Percentiles rank a stretch among this genome's conserved stretches.
Conservation (phyloP, 1,284 basidiomycete genomes). For the Irpex rosettiformis region DNA sequence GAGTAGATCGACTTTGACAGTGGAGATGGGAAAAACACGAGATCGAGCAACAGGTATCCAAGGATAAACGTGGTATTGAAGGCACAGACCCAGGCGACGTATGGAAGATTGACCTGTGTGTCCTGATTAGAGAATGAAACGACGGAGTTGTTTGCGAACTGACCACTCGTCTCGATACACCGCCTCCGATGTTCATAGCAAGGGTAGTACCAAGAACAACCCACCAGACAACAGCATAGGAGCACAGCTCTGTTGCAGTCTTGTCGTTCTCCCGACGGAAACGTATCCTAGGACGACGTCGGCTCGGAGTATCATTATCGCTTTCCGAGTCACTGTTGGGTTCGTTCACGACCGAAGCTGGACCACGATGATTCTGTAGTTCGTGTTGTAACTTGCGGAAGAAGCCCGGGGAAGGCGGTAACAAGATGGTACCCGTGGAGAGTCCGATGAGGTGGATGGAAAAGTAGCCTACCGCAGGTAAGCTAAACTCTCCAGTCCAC, state of each 20-base stretch:
- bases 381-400: slow-evolving; percentile 43
- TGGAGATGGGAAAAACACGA: slow-evolving; percentile 56
- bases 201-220: slow-evolving; percentile 42
- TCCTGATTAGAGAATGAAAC: slow-evolving; percentile 7
- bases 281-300: slow-evolving; percentile 5
- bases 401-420: slow-evolving; percentile 74
- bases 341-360: slow-evolving; percentile 12
- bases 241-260: slow-evolving; percentile 72
- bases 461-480: slow-evolving; percentile 69
- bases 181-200: slow-evolving; percentile 38
- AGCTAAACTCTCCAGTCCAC: not conserved
- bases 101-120: slow-evolving; percentile 79
- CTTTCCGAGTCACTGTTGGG: slow-evolving; percentile 20
- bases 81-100: slow-evolving; percentile 87
- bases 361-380: slow-evolving; percentile 7
- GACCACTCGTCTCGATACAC: slow-evolving; percentile 51
- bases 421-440: slow-evolving; percentile 76
- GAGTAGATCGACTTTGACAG: slow-evolving; percentile 32
- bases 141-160: not conserved
- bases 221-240: slow-evolving; percentile 84
- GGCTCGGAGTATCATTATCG: slow-evolving; percentile 16
- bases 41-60: slow-evolving; percentile 77
- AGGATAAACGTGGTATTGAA: slow-evolving; percentile 89
- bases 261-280: slow-evolving; percentile 57
- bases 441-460: slow-evolving; percentile 88